A percentile compares a stretch with the other conserved stretches of the same genome.
phyloP scores from a whole-genome alignment of 2,329 filamentous ascomycete species.

The Alternaria infectoria region DNA sequence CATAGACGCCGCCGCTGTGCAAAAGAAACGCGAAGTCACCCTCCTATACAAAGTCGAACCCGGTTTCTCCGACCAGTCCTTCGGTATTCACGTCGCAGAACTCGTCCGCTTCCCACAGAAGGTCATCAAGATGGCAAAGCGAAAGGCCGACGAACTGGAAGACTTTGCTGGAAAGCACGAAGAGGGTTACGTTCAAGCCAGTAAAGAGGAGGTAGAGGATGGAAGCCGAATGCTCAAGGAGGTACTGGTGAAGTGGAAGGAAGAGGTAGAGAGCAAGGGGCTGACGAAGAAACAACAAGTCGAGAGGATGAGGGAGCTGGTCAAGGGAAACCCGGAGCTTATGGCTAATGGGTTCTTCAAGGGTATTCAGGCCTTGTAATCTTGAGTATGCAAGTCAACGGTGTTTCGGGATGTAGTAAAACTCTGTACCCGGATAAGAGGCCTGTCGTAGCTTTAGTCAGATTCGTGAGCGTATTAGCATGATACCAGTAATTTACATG shows the following conservation, averaged over 20 bases:
- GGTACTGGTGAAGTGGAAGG: constrained; percentile 84
- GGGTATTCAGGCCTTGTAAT: constrained; percentile 55
- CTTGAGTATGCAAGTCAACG: background rate
- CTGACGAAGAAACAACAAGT: constrained; percentile 71
- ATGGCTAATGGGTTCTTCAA: constrained; percentile 72
- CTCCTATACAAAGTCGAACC: constrained; percentile 96
- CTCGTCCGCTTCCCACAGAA: constrained; percentile 95
- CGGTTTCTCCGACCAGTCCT: constrained; percentile 95
- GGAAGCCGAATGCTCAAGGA: constrained; percentile 86
- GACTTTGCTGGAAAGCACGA: constrained; percentile 88
- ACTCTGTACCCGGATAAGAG: background rate
- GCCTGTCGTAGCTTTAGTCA: background rate
- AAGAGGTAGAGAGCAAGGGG: constrained; percentile 67
- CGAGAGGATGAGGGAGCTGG: constrained; percentile 77
- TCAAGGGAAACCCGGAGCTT: constrained; percentile 72
- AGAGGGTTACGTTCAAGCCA: constrained; percentile 52
- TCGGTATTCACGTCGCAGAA: constrained; percentile 98
- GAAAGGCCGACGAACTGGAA: constrained; percentile 97
- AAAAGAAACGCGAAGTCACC: constrained; percentile 75
- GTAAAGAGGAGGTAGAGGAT: constrained; percentile 85
- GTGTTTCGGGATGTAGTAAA: background rate
- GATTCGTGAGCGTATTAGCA: background rate
- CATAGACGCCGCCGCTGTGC: constrained; percentile 52
- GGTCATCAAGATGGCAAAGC: constrained; percentile 98
- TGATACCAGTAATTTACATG: background rate